Conservation (phyloP, 2,329 filamentous ascomycete genomes). For the Venturiaceae sp. region DNA sequence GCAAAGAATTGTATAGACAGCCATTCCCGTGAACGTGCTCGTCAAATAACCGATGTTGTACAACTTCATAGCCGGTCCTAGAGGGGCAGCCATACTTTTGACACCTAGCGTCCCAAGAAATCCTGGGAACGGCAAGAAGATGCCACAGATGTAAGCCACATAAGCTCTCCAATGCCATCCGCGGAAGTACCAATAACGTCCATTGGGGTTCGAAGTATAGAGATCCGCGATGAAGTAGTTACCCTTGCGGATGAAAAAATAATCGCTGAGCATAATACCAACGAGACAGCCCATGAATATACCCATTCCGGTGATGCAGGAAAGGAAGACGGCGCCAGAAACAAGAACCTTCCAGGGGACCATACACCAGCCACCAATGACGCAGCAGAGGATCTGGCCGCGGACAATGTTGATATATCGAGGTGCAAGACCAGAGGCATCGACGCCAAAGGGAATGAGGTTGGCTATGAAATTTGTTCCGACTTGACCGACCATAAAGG, state of each 20-base stretch:
- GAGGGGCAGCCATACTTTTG: neutral
- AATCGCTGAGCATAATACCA: slow-evolving; percentile 6
- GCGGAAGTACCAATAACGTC: slow-evolving; percentile 1
- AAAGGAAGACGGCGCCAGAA: neutral
- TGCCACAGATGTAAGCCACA: slow-evolving; percentile 13
- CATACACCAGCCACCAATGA: neutral
- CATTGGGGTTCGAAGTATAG: neutral
- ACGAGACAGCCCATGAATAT: slow-evolving; percentile 19
- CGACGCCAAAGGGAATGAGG: slow-evolving; percentile 16
- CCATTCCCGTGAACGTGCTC: neutral
- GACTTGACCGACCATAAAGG: slow-evolving; percentile 16
- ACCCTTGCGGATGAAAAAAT: slow-evolving; percentile 12
- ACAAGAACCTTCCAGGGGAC: slow-evolving; percentile 16
- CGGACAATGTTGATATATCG: slow-evolving; percentile 18
- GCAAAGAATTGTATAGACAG: neutral
- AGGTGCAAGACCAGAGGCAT: slow-evolving; percentile 34
- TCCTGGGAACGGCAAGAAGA: neutral
- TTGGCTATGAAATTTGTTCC: slow-evolving; percentile 13
- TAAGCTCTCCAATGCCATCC: slow-evolving; percentile 11
- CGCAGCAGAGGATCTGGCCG: slow-evolving; percentile 10
- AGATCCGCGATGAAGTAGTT: slow-evolving; percentile 3
- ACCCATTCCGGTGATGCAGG: slow-evolving; percentile 16
- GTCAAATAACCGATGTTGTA: neutral
- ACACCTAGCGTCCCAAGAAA: neutral
- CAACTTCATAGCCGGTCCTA: neutral